Evolutionary conservation across 78 protist species (phyloP), one percentile per base, ranked within the genome.

Genomic region (Isochrysis galbana): DNA sequence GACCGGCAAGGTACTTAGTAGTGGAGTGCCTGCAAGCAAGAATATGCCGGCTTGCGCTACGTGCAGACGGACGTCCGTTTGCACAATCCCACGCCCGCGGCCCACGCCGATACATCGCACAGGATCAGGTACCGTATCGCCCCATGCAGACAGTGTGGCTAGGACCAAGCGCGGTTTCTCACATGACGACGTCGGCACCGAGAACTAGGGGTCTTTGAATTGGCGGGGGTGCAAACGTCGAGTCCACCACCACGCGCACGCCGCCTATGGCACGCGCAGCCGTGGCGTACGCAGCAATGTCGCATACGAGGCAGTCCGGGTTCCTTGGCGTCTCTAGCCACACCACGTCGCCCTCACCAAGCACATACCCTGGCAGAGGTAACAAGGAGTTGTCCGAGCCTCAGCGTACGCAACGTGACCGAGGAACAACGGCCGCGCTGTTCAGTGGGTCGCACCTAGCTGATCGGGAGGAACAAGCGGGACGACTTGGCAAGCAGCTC

Each of bases 171-270:
- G n/a, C n/a, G n/a, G n/a, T n/a, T n/a, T n/a, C n/a, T n/a, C n/a
- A n/a, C 67, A 86, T 36, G 23, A 80, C 94, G 2, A 47, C 4
- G 67, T 83, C 84, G 5, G 94, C 94, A 25, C 94, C 94, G 42
- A 86, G 94, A 17, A 38, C 5, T 34, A 92, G 69, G 29, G 82
- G 36, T 25, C 70, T 26, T 55, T 87, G 91, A 26, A 92, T 26
- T 23, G 83, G 87, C 29, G 94, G 94, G 51, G 94, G 83, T 39
- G 91, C 94, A 5, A 92, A 45, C 34, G 94, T 92, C 46, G 69
- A 1, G 51, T 92, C 94, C 38, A 92, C 94, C 36, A 78, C 87
- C 26, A 92, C 44, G 23, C 4, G 22, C 11, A 90, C 90, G 23
- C 91, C 86, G 80, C 82, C 74, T 11, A 10, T 22, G 1, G 45